Base-by-base conservation (phyloP, 768 basidiomycete species). In the Bullera alba region DNA sequence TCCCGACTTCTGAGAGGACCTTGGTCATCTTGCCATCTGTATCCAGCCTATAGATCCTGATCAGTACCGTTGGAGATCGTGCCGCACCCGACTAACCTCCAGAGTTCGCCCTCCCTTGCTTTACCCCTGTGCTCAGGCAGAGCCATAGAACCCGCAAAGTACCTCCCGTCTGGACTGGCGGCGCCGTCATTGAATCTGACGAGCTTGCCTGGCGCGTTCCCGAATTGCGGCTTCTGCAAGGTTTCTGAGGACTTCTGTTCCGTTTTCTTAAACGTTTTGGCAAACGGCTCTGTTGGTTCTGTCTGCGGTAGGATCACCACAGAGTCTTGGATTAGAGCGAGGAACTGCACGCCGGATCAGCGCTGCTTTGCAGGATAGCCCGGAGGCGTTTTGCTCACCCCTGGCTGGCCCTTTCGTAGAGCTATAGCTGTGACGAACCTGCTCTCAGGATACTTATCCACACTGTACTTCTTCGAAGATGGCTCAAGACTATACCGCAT, bases 101-200 rank as follows among this genome's bases (percentile, higher is more conserved):
- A 61, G 12, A 63, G 25, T 41, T 64, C 55, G 2, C 62, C 62
- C 10, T 47, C 19, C 36, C 49, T 53, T 21, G 45, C 38, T 3
- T 46, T 51, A 32, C 39, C 56, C 22, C 51, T 46, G 21, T 52
- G 28, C 29, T 58, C 51, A 7, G 46, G 42, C 21, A 57, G 35
- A 1, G 54, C 51, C 62, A 64, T 67, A 34, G 54, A 56, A 3
- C 65, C 65, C 15, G 37, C 57, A 48, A 63, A 68, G 28, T 67
- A 61, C 37, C 67, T 45, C 12, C 70, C 70, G 4, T 48, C 34
- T 8, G 67, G 57, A 48, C 67, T 67, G 22, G 51, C 57, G n/a
- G 53, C 59, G 4, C 67, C 67, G 54, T 71, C 70, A 29, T 71
- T 71, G 56, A 71, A 68, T 25, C 67, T 37, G 25, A 53, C 53